Conservation (phyloP, 75 land plant species). For the Selaginella tamariscina region DNA sequence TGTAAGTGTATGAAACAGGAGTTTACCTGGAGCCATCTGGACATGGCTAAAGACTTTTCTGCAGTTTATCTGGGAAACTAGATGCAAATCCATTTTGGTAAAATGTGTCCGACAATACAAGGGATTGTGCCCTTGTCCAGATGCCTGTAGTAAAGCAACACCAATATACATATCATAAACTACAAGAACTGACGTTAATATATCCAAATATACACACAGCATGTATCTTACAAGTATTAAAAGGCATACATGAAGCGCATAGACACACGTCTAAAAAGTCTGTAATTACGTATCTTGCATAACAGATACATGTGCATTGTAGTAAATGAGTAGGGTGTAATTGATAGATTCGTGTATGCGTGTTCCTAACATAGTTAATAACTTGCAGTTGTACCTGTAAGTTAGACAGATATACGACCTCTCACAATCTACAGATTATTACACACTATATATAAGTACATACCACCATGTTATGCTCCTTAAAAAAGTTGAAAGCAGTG, state of each 20-base stretch:
- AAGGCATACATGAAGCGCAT: too few species aligned
- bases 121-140: conserved; percentile 46
- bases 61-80: conserved; percentile 61
- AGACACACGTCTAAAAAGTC: too few species aligned
- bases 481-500: conserved; percentile 73
- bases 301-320: too few species aligned
- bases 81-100: conserved; percentile 51
- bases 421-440: too few species aligned
- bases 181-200: conserved; percentile 6
- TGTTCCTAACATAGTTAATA: too few species aligned
- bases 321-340: too few species aligned
- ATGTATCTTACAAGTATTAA: too few species aligned
- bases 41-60: conserved; percentile 40
- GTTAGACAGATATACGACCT: too few species aligned
- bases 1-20: not conserved
- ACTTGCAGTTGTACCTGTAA: too few species aligned
- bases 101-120: conserved; percentile 69
- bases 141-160: conserved; percentile 38
- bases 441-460: conserved; percentile 6
- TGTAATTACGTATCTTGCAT: too few species aligned
- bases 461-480: conserved; percentile 70
- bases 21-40: conserved; percentile 39
- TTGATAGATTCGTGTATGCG: too few species aligned
- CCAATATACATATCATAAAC: conserved; percentile 6
- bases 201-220: too few species aligned